Conservation (phyloP, 2,329 filamentous ascomycete species). For the Neofusicoccum umdonicola region DNA sequence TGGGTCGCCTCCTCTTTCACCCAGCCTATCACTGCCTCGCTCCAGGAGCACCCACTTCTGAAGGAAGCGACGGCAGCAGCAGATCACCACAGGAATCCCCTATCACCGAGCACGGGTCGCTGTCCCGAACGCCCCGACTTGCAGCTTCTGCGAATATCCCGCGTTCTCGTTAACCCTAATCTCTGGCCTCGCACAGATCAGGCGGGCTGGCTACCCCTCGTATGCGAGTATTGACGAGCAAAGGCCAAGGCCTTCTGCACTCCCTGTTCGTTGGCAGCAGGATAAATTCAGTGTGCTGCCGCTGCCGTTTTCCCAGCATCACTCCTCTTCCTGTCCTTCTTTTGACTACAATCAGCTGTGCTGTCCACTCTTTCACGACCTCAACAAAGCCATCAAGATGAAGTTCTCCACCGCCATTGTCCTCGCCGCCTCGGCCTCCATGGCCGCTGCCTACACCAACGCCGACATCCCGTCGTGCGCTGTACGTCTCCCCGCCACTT, state of each 20-base stretch:
- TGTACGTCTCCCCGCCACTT: conserved; percentile 26
- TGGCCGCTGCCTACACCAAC: conserved; percentile 12
- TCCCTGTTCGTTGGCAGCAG: not conserved
- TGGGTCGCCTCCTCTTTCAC: not conserved
- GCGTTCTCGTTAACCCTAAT: conserved; percentile 3
- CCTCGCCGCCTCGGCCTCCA: conserved; percentile 14
- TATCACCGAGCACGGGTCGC: not conserved
- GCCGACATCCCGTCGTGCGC: conserved; percentile 32
- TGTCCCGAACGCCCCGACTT: not conserved
- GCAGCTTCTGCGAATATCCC: not conserved
- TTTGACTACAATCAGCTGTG: not conserved
- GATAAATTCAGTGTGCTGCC: not conserved
- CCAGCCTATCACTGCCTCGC: not conserved
- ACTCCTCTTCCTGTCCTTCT: not conserved
- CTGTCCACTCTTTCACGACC: not conserved
- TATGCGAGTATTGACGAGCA: not conserved
- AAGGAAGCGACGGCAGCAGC: not conserved
- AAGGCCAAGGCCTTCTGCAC: not conserved
- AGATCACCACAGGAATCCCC: not conserved
- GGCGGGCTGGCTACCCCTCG: not conserved
- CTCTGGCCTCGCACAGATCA: not conserved
- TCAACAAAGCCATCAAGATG: not conserved
- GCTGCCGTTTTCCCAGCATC: not conserved
- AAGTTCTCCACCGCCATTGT: conserved; percentile 7
- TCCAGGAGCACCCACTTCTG: not conserved